Base-by-base conservation (phyloP, 164 flowering plant species). In the Taxillus chinensis region DNA sequence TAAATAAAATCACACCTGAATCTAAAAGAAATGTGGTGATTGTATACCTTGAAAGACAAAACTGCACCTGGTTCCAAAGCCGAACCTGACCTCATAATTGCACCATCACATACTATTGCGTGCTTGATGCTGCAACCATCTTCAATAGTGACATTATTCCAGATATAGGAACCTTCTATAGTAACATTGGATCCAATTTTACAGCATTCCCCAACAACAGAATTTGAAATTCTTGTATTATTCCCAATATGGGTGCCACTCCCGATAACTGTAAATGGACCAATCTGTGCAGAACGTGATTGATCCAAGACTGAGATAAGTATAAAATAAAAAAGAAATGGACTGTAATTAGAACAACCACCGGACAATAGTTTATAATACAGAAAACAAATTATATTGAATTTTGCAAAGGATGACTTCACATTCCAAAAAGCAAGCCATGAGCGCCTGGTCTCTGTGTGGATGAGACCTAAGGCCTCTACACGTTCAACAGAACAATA, bases 91-190 rank as follows among this genome's bases (percentile, higher is more conserved):
- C 80, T 93, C 53, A 90, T 61, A 38, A 77, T 68, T 64, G 84
- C 97, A 12, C 92, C 97, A 71, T 90, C 95, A 73, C 99, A 90
- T 55, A 90, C 77, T 60, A 93, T 81, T 45, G 95, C 89, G 81
- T 90, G 88, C 67, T 68, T 83, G 53, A 93, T 59, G 62, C 75
- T 78, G 67, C 99, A 90, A 41, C 84, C 89, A 76, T 90, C 91
- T 75, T 86, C 88, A 75, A 93, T 81, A 50, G 77, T 78, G n/a
- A 90, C 95, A 75, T 85, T 85, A 45, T 89, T 67, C 99, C 97
- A 93, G 46, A 93, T 75, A 64, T 93, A 90, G 64, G 90, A 90
- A 62, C 95, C 92, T 70, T 89, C 96, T 60, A 93, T 89, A 14
- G 77, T 68, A 55, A 86, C 96, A 82, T 89, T 85, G 46, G 88